phyloP scores from a whole-genome alignment of 305 asterid species.

The Solanum hybrid region DNA sequence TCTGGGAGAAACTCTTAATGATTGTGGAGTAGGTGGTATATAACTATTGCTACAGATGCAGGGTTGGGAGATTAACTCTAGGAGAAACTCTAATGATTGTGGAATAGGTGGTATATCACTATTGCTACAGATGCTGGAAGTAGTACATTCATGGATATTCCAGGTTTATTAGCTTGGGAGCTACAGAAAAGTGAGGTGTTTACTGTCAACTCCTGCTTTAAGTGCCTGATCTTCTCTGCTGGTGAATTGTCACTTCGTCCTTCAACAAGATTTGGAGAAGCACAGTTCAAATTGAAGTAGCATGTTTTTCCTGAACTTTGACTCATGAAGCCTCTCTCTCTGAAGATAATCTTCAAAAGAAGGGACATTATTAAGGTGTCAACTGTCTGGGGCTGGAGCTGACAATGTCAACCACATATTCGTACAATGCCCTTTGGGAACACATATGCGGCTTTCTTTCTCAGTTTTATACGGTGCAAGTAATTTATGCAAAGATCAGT shows the following conservation, averaged over 20 bases:
- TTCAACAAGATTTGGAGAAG: background rate
- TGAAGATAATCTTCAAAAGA: background rate
- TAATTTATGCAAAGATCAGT: background rate
- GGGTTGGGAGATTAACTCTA: background rate
- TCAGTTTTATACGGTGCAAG: background rate
- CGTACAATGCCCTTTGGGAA: background rate
- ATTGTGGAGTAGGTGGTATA: background rate
- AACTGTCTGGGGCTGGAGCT: background rate
- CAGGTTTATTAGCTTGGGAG: background rate
- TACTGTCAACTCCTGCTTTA: background rate
- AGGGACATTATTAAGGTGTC: background rate
- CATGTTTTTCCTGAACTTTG: background rate
- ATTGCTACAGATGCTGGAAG: background rate
- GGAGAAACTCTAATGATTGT: background rate
- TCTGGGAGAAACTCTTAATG: background rate
- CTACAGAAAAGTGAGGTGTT: background rate
- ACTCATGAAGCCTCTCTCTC: background rate
- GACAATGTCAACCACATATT: background rate
- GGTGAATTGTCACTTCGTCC: background rate
- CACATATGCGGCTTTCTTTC: background rate
- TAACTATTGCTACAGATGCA: background rate
- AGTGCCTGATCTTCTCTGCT: background rate
- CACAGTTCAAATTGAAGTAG: background rate
- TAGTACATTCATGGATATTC: background rate
- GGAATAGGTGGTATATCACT: background rate